Conservation (phyloP, 2,329 filamentous ascomycete species). For the Corynespora cassiicola region DNA sequence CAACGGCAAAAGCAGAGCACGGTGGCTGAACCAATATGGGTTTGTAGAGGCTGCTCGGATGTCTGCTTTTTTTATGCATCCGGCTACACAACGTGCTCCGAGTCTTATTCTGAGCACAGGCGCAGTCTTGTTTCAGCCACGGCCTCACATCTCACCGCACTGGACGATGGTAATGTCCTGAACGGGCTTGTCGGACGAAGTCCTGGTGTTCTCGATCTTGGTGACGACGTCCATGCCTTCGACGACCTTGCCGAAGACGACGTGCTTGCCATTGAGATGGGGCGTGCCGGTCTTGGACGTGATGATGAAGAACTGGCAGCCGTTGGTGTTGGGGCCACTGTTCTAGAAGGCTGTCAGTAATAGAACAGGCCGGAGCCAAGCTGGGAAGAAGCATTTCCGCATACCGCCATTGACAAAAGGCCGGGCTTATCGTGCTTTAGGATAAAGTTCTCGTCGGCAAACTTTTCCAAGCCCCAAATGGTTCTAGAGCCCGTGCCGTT, state of each 20-base stretch:
- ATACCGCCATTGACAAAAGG: conserved; percentile 89
- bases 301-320: conserved; percentile 97
- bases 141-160: conserved; percentile 86
- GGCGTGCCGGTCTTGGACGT: conserved; percentile 74
- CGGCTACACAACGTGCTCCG: conserved; percentile 7
- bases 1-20: no score
- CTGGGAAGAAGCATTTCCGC: conserved; percentile 42
- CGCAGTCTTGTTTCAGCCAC: conserved; percentile 4
- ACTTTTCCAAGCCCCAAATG: conserved; percentile 85
- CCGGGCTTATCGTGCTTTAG: conserved; percentile 81
- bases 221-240: conserved; percentile 89
- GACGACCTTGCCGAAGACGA: conserved; percentile 90
- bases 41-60: no score
- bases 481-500: conserved; percentile 88
- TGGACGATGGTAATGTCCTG: conserved; percentile 83
- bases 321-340: conserved; percentile 89
- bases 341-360: conserved; percentile 63
- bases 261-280: conserved; percentile 90
- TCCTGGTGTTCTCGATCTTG: conserved; percentile 91
- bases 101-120: background rate
- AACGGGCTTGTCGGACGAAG: conserved; percentile 70
- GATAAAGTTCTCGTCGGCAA: conserved; percentile 89
- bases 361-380: background rate
- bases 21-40: no score
- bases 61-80: no score